A percentile compares a stretch with the other conserved stretches of the same genome.
These are phyloP conservation scores for Erodium trifolium DNA, from an alignment of 441 rosid species.

Conservation along the genomic window DNA sequence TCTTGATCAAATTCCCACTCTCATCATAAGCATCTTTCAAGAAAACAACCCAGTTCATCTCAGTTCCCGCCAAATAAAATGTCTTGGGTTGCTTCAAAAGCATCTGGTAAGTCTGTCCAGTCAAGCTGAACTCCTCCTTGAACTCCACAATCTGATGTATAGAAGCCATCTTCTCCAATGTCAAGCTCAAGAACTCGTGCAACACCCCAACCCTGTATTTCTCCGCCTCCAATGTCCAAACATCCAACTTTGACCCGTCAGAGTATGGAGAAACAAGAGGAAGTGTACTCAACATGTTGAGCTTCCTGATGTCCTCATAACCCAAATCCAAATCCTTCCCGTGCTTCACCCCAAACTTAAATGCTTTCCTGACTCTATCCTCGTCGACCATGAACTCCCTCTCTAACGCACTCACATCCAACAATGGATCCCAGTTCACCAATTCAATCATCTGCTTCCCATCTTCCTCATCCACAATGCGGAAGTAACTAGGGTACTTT, in stretches of 20 bases:
- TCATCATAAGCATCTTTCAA: slow-evolving; percentile 52
- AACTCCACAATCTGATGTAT: no score
- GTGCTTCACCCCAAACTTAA: slow-evolving; percentile 60
- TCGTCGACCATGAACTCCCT: slow-evolving; percentile 53
- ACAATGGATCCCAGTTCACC: slow-evolving; percentile 54
- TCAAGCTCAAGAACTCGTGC: slow-evolving; percentile 52
- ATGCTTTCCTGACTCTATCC: slow-evolving; percentile 51
- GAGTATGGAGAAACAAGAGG: no score
- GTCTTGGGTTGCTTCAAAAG: slow-evolving; percentile 56
- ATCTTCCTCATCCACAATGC: slow-evolving; percentile 29
- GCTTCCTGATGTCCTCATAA: slow-evolving; percentile 23
- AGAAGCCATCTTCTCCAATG: no score
- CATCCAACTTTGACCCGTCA: no score
- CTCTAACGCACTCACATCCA: slow-evolving; percentile 61
- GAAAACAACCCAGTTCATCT: slow-evolving; percentile 90
- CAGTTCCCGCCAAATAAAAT: slow-evolving; percentile 82
- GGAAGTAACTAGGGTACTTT: slow-evolving; percentile 59
- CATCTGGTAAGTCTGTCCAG: slow-evolving; percentile 61
- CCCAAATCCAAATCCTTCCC: slow-evolving; percentile 61
- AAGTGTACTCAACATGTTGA: no score
- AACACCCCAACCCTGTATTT: slow-evolving; percentile 71
- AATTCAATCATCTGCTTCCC: slow-evolving; percentile 38
- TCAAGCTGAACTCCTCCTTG: no score
- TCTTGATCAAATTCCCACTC: slow-evolving; percentile 43
- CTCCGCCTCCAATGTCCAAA: slow-evolving; percentile 48